Evolutionary conservation across 257 asterid species (phyloP).

Genomic region (Knoxia roxburghii): DNA sequence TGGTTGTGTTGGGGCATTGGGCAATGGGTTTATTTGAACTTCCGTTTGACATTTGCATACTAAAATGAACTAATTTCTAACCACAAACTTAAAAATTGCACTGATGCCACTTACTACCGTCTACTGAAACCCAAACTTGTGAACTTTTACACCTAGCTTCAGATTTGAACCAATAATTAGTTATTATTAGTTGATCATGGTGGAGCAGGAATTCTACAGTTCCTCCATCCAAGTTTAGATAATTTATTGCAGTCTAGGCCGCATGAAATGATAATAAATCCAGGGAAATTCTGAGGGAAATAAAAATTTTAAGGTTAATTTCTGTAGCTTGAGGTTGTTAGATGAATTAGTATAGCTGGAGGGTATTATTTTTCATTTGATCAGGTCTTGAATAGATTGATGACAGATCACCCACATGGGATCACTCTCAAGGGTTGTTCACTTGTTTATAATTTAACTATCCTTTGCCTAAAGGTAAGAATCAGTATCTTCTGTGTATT

Average conservation of each 20-base stretch:
- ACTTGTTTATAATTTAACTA: too few species aligned
- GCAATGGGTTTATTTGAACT: not conserved
- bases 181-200: not conserved
- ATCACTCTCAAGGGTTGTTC: not conserved
- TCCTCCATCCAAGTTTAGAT: not conserved
- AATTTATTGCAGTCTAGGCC: not conserved
- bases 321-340: not conserved
- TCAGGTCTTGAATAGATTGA: not conserved
- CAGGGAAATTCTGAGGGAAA: not conserved
- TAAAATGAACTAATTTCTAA: not conserved
- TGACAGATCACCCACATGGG: not conserved
- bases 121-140: not conserved
- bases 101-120: not conserved
- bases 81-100: not conserved
- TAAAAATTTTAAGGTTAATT: not conserved
- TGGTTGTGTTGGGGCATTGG: not conserved
- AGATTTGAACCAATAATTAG: not conserved
- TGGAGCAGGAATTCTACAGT: not conserved
- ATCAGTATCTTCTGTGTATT: not conserved
- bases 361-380: not conserved
- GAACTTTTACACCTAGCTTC: not conserved
- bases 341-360: not conserved
- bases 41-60: not conserved
- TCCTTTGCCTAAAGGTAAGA: too few species aligned
- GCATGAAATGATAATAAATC: not conserved